Base-by-base conservation (phyloP, 192 early-diverging fungal species). In the Mycoemilia scoparia region DNA sequence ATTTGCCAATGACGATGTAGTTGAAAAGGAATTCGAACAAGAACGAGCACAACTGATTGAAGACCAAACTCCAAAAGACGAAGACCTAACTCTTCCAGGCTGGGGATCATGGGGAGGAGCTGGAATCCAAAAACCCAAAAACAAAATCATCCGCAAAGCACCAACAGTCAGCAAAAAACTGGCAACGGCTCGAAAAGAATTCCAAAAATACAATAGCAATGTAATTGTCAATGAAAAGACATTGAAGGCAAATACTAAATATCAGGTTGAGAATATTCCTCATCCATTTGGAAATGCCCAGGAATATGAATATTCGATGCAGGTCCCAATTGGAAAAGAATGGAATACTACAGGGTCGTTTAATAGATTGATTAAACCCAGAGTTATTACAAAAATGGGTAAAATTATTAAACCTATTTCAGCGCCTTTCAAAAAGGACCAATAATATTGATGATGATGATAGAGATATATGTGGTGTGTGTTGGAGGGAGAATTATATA, bases 171-270 rank as follows among this genome's bases (percentile, higher is more conserved):
- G 46, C 7, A 39, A 51, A 11, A 62, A 49, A 35, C 48, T 49
- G 45, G 54, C 40, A 10, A 41, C 45, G 2, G 30, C 35, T 11
- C 64, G 58, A 35, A 43, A 28, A 12, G 9, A 12, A 12, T 12
- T 9, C 9, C 9, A 28, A 10, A 12, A 9, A 28, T 9, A 12
- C 27, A 28, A 28, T 22, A 48, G 68, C 17, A 54, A 87, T 59
- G 92, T 95, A 6, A 91, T 97, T 39, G 90, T 97, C 45, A 91
- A 81, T 61, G 90, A 97, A 52, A 81, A 68, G 41, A 49, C 64
- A 7, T 52, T 69, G 43, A 87, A 86, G 53, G 73, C 82, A 32
- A 50, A 77, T 1, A 57, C 67, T 8, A 82, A 81, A 51, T 87
- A 84, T 46, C 68, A 74, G 36, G 65, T 69, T 22, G 59, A 62